Evolutionary conservation across 2,329 filamentous ascomycete genomes (phyloP), one percentile per base, ranked within the genome.

Genomic region (Aspergillus flavus): DNA sequence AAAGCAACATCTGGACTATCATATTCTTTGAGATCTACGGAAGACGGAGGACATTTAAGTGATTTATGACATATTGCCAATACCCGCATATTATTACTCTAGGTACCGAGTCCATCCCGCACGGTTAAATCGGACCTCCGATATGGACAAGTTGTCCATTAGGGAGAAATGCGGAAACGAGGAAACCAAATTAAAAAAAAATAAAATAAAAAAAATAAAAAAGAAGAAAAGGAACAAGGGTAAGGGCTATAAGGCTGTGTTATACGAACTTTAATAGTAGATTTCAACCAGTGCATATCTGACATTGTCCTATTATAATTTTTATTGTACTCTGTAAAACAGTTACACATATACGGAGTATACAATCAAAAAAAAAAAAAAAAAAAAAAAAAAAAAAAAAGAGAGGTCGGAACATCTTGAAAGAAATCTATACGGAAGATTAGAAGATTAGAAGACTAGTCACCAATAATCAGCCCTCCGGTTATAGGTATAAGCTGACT

Each of bases 101-200:
- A 32, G n/a, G 23, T 58, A 14, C 62, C 55, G 56, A 64, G 43
- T 36, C 58, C 43, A 53, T 56, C 58, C 63, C 63, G 59, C 59
- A 57, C 63, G 63, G 63, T 45, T 53, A 57, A 21, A 61, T 58
- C 54, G 62, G 61, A 26, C 48, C 26, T 53, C 46, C 34, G 9
- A 50, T 54, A 23, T 58, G 58, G 36, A 48, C 61, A 63, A 30
- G 26, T 46, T 59, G 30, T 50, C 52, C 48, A 2, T 55, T 55
- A 36, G 30, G 32, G 32, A 55, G 14, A 41, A 16, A 39, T 23
- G 11, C 21, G n/a, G 12, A 21, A 41, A 41, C 7, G 41, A 57
- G 34, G 14, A 36, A 36, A 36, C 5, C 26, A 28, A 28, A 28
- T 7, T 28, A 11, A 32, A 36, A 36, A 1, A 12, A 12, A 34